Evolutionary conservation across 495 filamentous ascomycete genomes (phyloP).

Genomic region (Pyrenopolyporus hunteri): DNA sequence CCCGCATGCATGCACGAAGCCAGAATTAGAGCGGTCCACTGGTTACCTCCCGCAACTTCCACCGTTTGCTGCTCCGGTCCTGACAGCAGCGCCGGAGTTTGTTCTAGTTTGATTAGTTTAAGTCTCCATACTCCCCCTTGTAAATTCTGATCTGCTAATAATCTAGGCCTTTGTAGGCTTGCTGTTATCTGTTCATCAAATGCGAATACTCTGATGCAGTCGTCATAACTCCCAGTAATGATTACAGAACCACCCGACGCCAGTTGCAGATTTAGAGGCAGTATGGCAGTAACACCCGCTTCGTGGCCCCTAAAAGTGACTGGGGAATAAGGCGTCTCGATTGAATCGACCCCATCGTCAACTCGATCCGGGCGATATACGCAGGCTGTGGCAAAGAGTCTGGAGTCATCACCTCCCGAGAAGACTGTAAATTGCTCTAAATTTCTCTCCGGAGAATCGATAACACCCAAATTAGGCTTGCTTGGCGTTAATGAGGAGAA

Average conservation of each 20-base stretch:
- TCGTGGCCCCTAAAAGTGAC: conserved; percentile 62
- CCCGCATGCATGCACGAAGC: conserved; percentile 96
- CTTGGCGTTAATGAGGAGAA: conserved; percentile 48
- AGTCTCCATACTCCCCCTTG: conserved; percentile 93
- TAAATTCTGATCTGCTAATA: conserved; percentile 68
- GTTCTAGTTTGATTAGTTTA: conserved; percentile 68
- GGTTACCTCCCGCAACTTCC: conserved; percentile 1
- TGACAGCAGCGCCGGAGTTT: conserved; percentile 7
- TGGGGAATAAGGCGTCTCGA: conserved; percentile 46
- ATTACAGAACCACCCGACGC: conserved; percentile 58
- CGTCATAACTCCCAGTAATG: conserved; percentile 92
- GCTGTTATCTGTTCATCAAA: conserved; percentile 27
- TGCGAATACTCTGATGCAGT: conserved; percentile 70
- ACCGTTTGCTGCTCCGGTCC: neutral
- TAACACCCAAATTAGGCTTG: neutral
- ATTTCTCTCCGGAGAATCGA: neutral
- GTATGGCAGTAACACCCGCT: conserved; percentile 87
- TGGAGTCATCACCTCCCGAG: conserved; percentile 74
- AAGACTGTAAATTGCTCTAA: conserved; percentile 47
- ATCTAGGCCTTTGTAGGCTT: conserved; percentile 46
- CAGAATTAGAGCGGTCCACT: conserved; percentile 62
- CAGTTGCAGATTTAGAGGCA: conserved; percentile 61
- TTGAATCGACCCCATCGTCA: conserved; percentile 27
- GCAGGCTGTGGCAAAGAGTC: conserved; percentile 46
- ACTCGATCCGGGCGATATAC: conserved; percentile 9